A percentile compares a stretch with the other conserved stretches of the same genome.
Conservation (phyloP, 192 early-diverging fungal genomes). For the Gamsiella multidivaricata region DNA sequence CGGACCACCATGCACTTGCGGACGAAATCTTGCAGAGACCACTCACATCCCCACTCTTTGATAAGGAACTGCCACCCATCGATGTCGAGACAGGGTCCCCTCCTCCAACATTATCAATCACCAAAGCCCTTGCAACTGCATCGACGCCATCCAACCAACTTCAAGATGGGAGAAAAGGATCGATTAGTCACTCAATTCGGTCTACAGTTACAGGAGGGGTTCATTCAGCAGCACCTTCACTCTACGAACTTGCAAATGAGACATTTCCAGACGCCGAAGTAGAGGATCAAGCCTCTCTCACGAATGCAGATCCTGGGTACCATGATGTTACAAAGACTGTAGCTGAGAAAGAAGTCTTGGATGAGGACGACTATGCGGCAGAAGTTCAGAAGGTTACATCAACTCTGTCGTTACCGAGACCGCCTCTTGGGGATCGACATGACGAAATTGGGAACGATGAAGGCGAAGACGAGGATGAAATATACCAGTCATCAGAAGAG, state of each 20-base stretch:
- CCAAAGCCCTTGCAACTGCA: neutral
- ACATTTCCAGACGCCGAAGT: constrained; percentile 2
- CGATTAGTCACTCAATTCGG: constrained; percentile 22
- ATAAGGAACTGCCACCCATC: constrained; percentile 38
- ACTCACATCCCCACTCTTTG: constrained; percentile 15
- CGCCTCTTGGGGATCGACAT: neutral
- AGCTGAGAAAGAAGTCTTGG: constrained; percentile 33
- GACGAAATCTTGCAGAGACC: constrained; percentile 48
- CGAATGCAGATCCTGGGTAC: neutral
- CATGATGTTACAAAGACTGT: constrained; percentile 38
- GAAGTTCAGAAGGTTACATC: constrained; percentile 18
- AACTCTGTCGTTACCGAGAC: neutral
- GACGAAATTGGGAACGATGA: constrained; percentile 6
- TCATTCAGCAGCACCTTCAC: constrained; percentile 32
- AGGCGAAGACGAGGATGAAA: constrained; percentile 32
- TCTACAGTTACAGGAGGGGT: constrained; percentile 15
- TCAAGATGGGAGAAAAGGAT: constrained; percentile 24
- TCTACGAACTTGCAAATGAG: constrained; percentile 45
- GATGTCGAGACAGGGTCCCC: neutral
- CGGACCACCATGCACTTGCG: constrained; percentile 27
- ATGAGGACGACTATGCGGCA: constrained; percentile 26
- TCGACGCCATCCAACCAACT: neutral
- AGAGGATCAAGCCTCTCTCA: neutral
- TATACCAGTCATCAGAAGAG: constrained; percentile 48
- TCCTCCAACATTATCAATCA: neutral